Evolutionary conservation across 108 stramenopile genomes (phyloP).

Genomic region (Seminavis robusta): DNA sequence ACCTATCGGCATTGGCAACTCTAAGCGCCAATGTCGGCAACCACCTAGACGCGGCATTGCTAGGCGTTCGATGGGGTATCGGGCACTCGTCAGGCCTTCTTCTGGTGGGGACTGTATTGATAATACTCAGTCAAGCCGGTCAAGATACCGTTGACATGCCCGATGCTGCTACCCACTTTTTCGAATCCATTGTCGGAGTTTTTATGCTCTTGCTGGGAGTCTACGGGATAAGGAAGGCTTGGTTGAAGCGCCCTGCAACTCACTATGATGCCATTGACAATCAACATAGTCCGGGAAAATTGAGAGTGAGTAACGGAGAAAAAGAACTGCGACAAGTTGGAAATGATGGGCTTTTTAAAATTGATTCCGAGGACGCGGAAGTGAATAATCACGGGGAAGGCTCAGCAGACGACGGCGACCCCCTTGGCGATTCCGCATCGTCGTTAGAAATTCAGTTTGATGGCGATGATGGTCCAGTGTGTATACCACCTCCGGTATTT

Average conservation of each 20-base stretch:
- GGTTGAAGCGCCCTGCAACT: conserved; percentile 5
- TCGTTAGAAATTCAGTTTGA: no score
- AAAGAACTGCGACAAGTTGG: not conserved
- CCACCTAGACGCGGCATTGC: conserved; percentile 22
- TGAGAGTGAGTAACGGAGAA: not conserved
- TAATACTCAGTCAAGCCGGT: conserved; percentile 8
- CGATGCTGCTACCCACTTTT: conserved; percentile 21
- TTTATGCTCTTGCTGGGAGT: conserved; percentile 65
- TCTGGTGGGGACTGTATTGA: conserved; percentile 50
- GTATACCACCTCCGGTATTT: no score
- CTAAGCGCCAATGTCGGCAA: conserved; percentile 35
- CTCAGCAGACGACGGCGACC: not conserved
- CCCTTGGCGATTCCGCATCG: not conserved
- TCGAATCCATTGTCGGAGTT: conserved; percentile 60
- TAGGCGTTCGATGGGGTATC: conserved; percentile 70
- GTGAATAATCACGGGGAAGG: not conserved
- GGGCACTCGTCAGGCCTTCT: conserved; percentile 62
- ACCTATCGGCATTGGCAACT: conserved; percentile 72
- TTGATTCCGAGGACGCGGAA: not conserved
- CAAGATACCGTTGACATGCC: conserved; percentile 31
- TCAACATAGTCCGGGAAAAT: not conserved
- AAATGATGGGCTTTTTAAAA: not conserved
- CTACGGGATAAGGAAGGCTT: conserved; percentile 41
- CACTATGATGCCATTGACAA: not conserved
- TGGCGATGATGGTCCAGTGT: no score